Evolutionary conservation across 371 early-diverging fungal genomes (phyloP), one percentile per base, ranked within the genome.

Genomic region (Mucor velutinosus): DNA sequence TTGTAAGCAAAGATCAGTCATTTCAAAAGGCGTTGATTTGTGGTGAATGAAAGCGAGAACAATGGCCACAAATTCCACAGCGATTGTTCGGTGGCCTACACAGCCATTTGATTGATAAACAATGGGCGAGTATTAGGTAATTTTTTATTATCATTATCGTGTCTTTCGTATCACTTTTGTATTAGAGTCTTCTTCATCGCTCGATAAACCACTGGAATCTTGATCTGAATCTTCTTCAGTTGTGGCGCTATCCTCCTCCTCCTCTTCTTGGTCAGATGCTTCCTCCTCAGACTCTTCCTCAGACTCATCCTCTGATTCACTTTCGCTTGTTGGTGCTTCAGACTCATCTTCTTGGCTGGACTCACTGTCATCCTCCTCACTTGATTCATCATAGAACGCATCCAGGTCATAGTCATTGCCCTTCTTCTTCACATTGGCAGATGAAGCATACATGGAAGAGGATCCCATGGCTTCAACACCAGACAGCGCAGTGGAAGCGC

Each of bases 391-490:
- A 56, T 88, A 83, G 41, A 89, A 89, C 3, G 86, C 87, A 55
- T 89, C 88, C 58, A 87, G 65, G 64, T 89, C 87, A 51, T 89
- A 89, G 15, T 81, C 80, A 30, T 79, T 78, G 8, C 77, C 76
- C 60, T 80, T 77, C 56, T 79, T 82, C 51, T 83, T 79, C 10
- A 67, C 60, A 1, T 73, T 66, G 15, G 76, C 63, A 15, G 76
- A 70, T 27, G 66, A 64, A 25, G 71, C 76, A 62, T 78, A 77
- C 39, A 77, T 76, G 41, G 69, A 75, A 25, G 74, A 73, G 59
- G 74, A 68, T 49, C 79, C 77, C 59, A 76, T 64, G 0, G 76
- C 76, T 78, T 84, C 80, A 73, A 80, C 39, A 29, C 81, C 79
- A 35, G 83, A 83, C 23, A 83, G 60, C 7, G 83, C 71, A 0